Evolutionary conservation across 345 rosid species (phyloP).

Genomic region (Citrus mangshanensis): DNA sequence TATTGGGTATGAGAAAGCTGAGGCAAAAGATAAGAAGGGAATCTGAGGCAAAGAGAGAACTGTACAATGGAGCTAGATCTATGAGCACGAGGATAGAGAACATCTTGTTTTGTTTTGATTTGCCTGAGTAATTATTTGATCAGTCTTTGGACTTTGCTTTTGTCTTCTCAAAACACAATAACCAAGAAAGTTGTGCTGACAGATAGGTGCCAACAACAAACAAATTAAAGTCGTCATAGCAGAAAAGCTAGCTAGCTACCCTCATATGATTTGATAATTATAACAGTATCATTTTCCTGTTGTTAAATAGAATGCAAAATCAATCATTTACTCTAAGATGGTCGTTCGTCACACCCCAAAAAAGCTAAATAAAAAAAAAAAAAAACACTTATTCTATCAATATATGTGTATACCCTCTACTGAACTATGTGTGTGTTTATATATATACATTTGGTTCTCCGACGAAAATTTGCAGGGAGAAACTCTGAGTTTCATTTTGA

Average conservation of each 20-base stretch:
- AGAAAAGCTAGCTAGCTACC: background rate
- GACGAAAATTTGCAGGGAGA: too few species aligned
- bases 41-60: background rate
- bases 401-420: too few species aligned
- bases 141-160: conserved; percentile 16
- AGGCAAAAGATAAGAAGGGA: conserved; percentile 9
- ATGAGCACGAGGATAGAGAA: background rate
- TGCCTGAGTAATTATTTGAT: conserved; percentile 9
- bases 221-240: background rate
- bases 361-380: too few species aligned
- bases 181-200: conserved; percentile 18
- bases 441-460: too few species aligned
- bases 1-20: background rate
- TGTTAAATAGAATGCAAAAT: background rate
- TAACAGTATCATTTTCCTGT: conserved; percentile 10
- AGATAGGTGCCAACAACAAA: background rate
- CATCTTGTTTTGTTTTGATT: background rate
- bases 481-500: too few species aligned
- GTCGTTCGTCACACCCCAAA: background rate
- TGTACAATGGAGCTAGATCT: conserved; percentile 12
- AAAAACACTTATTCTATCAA: background rate
- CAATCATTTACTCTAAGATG: background rate
- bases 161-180: conserved; percentile 31
- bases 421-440: too few species aligned
- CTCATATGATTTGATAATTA: conserved; percentile 10